Evolutionary conservation across 1,284 basidiomycete species (phyloP).

Genomic region (Trichosporon inkin): DNA sequence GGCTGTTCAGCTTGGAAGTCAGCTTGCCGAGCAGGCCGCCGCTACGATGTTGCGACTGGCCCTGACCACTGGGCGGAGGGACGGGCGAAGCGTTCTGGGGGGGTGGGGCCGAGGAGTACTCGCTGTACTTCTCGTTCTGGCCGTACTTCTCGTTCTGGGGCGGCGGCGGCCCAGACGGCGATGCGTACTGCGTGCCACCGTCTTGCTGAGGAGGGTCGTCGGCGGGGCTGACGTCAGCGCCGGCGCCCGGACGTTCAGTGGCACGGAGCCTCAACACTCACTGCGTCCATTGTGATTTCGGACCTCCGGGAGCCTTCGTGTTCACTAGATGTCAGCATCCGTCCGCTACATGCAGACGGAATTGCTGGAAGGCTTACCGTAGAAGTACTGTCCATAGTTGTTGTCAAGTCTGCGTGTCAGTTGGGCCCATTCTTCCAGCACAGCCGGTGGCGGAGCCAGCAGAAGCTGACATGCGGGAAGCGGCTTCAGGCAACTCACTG

Average conservation of each 20-base stretch:
- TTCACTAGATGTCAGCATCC: constrained; percentile 29
- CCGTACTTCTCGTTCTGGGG: constrained; percentile 3
- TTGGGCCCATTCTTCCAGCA: not conserved
- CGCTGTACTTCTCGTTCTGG: constrained; percentile 16
- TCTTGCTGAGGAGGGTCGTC: constrained; percentile 33
- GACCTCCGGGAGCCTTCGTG: constrained; percentile 43
- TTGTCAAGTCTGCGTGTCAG: constrained; percentile 38
- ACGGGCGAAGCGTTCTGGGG: constrained; percentile 2
- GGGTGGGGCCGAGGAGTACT: constrained; percentile 8
- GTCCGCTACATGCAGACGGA: not conserved
- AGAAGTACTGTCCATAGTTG: constrained; percentile 52
- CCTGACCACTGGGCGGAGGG: constrained; percentile 1
- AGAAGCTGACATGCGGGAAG: not conserved
- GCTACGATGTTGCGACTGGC: constrained; percentile 13
- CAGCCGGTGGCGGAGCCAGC: not conserved
- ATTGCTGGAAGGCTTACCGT: constrained; percentile 23
- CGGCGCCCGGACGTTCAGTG: not conserved
- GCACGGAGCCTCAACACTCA: constrained; percentile 23
- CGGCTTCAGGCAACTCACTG: constrained; percentile 33
- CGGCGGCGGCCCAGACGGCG: constrained; percentile 46
- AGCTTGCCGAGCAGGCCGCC: constrained; percentile 45
- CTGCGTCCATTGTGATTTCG: constrained; percentile 49
- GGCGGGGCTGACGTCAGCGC: constrained; percentile 36
- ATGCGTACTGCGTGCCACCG: constrained; percentile 23
- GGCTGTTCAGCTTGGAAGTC: constrained; percentile 25